Base-by-base conservation (phyloP, 768 basidiomycete species). In the Auricularia sp. region DNA sequence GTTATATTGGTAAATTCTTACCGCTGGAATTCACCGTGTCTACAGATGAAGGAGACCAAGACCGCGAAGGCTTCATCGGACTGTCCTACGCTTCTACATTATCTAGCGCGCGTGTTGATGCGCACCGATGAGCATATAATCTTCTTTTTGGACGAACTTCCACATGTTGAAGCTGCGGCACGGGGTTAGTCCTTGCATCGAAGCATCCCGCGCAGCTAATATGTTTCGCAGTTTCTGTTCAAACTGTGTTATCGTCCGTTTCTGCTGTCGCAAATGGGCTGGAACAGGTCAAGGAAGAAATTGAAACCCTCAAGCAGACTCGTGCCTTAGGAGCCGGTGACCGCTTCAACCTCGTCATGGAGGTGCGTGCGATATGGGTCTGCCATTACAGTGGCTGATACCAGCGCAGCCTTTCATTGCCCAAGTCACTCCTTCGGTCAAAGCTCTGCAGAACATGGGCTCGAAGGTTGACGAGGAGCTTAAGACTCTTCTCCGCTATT, bases 21-120 rank as follows among this genome's bases (percentile, higher is more conserved):
- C n/a, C 3, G 39, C 62, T 39, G 16, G 6, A 16, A 61, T 36
- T 6, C 16, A 3, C 8, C 12, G 18, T 6, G 36, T 12, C 59
- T 23, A 36, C 66, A 96, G 93, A 75, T 93, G 76, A 87, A 85
- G 71, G 92, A 94, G 68, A 93, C 87, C 7, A 91, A 84, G 74
- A 90, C 91, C 0, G 84, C 82, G 0, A 87, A 83, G 64, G 83
- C 82, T 0, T 82, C 83, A 0, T 61, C 83, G 0, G 84, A 84
- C 6, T 95, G 91, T 68, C 92, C 93, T 0, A 96, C 93, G 0
- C 77, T 98, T n/a, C 79, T 97, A 12, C 94, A 96, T 72, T 96
- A 93, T 71, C 73, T 96, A n/a, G 91, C 90, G 12, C 81, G 83
- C 59, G 81, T 90, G 5, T 78, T 96, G 16, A 69, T 90, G 64